Conservation (phyloP, 1,284 basidiomycete genomes). For the Athelia psychrophila region DNA sequence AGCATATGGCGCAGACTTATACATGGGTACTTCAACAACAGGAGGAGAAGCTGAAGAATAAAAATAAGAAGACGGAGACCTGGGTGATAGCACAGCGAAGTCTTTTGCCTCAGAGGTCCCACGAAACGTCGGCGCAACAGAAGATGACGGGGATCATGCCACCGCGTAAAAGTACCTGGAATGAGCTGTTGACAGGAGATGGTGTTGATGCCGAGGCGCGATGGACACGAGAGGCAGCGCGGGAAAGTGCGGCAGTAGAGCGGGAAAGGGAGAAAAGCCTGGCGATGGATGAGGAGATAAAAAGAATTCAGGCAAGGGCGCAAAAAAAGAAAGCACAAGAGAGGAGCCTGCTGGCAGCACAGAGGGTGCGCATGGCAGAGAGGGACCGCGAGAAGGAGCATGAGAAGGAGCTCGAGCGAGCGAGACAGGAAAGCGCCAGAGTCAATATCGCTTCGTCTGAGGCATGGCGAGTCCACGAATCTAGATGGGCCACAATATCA, state of each 20-base stretch:
- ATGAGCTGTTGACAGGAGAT: conserved; percentile 47
- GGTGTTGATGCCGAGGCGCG: conserved; percentile 48
- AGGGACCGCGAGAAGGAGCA: conserved; percentile 21
- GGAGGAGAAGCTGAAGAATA: conserved; percentile 35
- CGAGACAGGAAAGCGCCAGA: conserved; percentile 33
- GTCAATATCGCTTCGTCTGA: conserved; percentile 39
- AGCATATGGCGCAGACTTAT: conserved; percentile 46
- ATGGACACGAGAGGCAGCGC: conserved; percentile 48
- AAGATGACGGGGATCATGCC: conserved; percentile 23
- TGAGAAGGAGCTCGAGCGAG: conserved; percentile 20
- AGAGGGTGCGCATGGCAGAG: conserved; percentile 24
- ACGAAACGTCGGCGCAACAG: conserved; percentile 16
- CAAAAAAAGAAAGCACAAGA: conserved; percentile 45
- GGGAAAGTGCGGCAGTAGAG: conserved; percentile 38
- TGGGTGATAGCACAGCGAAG: conserved; percentile 63
- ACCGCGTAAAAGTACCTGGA: conserved; percentile 39
- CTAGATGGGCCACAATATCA: conserved; percentile 50
- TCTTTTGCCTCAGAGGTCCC: conserved; percentile 27
- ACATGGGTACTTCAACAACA: conserved; percentile 58
- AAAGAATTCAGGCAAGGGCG: conserved; percentile 42
- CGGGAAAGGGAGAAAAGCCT: conserved; percentile 40
- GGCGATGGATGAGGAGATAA: conserved; percentile 44
- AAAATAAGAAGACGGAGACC: conserved; percentile 50
- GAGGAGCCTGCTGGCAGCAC: conserved; percentile 36
- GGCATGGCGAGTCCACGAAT: conserved; percentile 61